Conservation (phyloP, 345 rosid genomes). For the Nasturtium officinale region DNA sequence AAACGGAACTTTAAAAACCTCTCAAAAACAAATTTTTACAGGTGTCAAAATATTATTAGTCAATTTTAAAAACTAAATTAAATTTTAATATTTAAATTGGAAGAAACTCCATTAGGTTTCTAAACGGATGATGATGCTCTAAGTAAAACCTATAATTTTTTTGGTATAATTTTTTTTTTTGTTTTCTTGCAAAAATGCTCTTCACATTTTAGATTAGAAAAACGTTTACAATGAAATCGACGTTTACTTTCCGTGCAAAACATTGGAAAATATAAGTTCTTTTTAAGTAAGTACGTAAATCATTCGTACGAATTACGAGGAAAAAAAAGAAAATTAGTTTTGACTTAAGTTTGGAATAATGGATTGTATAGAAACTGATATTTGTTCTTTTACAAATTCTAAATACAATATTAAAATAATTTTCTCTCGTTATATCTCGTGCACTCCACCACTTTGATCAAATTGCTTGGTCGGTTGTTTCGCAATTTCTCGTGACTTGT, state of each 20-base stretch:
- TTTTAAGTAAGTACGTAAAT: background rate
- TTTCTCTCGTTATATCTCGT: conserved; percentile 32
- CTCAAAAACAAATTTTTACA: too few relatives aligned
- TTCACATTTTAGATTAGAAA: background rate
- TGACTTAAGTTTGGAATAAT: background rate
- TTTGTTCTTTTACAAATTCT: background rate
- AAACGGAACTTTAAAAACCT: too few relatives aligned
- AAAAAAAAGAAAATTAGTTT: background rate
- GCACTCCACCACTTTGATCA: conserved; percentile 44
- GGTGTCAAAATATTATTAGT: too few relatives aligned
- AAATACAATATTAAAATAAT: background rate
- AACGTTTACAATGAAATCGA: background rate
- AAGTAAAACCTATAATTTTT: background rate
- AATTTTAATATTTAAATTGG: too few relatives aligned
- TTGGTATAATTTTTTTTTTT: background rate
- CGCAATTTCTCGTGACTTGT: conserved; percentile 36
- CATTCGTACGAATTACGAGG: background rate
- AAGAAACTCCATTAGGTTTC: too few relatives aligned
- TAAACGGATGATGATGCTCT: too few relatives aligned
- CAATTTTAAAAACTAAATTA: too few relatives aligned
- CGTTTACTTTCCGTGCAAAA: background rate
- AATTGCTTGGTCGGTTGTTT: conserved; percentile 37
- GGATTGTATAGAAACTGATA: background rate
- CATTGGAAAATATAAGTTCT: background rate
- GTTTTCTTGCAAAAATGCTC: background rate